A percentile compares a stretch with the other conserved stretches of the same genome.
Evolutionary conservation across 1,284 basidiomycete species (phyloP).

Genomic region (Pseudozyma hubeiensis): DNA sequence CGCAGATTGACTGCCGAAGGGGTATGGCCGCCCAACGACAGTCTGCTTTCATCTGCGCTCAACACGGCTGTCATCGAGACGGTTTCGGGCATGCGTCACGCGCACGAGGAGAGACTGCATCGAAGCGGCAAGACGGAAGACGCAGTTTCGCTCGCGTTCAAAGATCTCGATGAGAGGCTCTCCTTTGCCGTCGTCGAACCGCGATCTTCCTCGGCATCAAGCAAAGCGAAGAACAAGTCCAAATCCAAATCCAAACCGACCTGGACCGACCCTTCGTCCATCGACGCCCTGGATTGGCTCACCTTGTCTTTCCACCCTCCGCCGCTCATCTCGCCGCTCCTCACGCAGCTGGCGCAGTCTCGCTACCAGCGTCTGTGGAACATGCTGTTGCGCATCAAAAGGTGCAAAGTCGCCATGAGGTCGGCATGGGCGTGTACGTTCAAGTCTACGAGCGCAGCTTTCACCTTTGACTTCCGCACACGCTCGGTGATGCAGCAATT

Average conservation of each 20-base stretch:
- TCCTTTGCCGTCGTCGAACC: slow-evolving; percentile 56
- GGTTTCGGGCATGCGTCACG: slow-evolving; percentile 41
- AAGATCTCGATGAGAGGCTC: slow-evolving; percentile 55
- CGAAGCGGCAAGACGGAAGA: slow-evolving; percentile 22
- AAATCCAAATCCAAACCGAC: slow-evolving; percentile 13
- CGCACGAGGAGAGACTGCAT: slow-evolving; percentile 22
- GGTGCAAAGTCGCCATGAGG: slow-evolving; percentile 50
- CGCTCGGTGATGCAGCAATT: slow-evolving; percentile 35
- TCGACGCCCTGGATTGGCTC: slow-evolving; percentile 59
- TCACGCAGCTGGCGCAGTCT: slow-evolving; percentile 45
- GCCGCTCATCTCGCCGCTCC: slow-evolving; percentile 53
- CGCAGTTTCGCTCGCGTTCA: slow-evolving; percentile 41
- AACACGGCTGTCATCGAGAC: slow-evolving; percentile 57
- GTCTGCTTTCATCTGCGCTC: slow-evolving; percentile 44
- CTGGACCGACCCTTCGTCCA: slow-evolving; percentile 47
- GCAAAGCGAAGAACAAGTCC: background rate
- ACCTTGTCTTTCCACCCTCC: slow-evolving; percentile 57
- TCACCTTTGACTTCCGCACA: slow-evolving; percentile 31
- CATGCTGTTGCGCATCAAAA: slow-evolving; percentile 47
- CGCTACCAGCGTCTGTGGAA: slow-evolving; percentile 58
- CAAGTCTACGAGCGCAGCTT: slow-evolving; percentile 29
- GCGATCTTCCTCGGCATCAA: background rate
- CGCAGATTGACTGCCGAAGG: slow-evolving; percentile 29
- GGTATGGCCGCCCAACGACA: slow-evolving; percentile 50
- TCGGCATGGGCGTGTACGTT: slow-evolving; percentile 24